Evolutionary conservation across 805 yeast species (phyloP), one percentile per base, ranked within the genome.

Genomic region (Barnettozyma pratensis): DNA sequence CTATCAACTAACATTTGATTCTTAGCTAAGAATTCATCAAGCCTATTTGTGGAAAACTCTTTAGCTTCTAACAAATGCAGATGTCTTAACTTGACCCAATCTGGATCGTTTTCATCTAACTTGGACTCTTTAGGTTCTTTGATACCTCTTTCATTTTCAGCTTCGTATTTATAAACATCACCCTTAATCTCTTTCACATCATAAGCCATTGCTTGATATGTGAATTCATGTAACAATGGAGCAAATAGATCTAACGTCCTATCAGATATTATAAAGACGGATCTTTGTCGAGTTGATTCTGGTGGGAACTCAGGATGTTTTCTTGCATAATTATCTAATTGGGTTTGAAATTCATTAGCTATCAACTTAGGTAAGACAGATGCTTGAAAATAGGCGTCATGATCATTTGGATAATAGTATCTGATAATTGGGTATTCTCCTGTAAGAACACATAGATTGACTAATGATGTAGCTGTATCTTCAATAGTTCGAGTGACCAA

Each of bases 371-470:
- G 85, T 29, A 86, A 68, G 30, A 78, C 65, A 4, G 82, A 69
- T 0, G 90, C 83, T 28, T 75, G 74, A 54, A 79, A 75, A 31
- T 69, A 63, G 8, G 74, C 71, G 37, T 78, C 69, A 58, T 61
- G 63, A 14, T 75, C 70, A 39, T 76, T 76, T 5, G 83, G 76
- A 7, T 79, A 72, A 60, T 81, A 83, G 66, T 80, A 87, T 55
- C 99, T 74, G 25, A 94, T 79, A 40, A 85, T 77, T 3, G 99
- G 99, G 57, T 85, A 87, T 60, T 91, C 97, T 11, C 95, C 95
- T 1, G 94, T 81, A 8, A 85, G 61, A 7, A 86, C 78, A 71
- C 96, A 87, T 27, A 88, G 57, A 54, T 83, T 80, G 31, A 89
- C 80, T 55, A 94, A 70, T 26, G 88, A 65, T 37, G 77, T 69